These are phyloP conservation scores for Paracoccidioides lutzii DNA, from an alignment of 2,329 filamentous ascomycete genomes.

Conservation along the genomic window DNA sequence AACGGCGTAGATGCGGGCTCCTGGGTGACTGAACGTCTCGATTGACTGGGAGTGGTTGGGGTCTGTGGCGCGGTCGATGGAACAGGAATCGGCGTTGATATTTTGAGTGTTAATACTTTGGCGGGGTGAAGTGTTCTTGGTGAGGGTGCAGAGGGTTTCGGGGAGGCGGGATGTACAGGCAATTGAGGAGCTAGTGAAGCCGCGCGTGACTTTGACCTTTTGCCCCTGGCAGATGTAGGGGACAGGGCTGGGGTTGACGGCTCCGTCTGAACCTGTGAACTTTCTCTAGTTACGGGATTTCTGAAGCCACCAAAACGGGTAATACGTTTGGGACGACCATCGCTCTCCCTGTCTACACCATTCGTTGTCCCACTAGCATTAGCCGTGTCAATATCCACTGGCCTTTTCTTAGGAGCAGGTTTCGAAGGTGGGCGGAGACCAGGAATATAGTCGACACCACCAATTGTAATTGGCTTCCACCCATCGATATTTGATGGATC, in stretches of 20 bases:
- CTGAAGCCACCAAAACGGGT: constrained; percentile 10
- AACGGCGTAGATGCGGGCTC: constrained; percentile 11
- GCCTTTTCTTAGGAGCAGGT: constrained; percentile 19
- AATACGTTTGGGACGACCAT: constrained; percentile 6
- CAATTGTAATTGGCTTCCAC: constrained; percentile 25
- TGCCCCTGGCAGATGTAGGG: constrained; percentile 1
- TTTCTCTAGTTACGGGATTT: constrained; percentile 7
- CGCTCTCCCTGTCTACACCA: constrained; percentile 2
- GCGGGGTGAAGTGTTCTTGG: neutral
- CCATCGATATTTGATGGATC: constrained; percentile 30
- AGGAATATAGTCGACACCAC: constrained; percentile 27
- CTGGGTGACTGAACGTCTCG: constrained; percentile 8
- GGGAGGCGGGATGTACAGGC: constrained; percentile 15
- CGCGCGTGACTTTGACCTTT: constrained; percentile 7
- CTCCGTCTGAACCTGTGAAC: constrained; percentile 8
- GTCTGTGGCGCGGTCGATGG: constrained; percentile 1
- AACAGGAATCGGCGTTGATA: neutral
- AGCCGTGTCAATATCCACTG: neutral
- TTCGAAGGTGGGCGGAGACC: constrained; percentile 18
- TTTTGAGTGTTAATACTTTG: constrained; percentile 5
- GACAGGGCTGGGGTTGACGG: constrained; percentile 5
- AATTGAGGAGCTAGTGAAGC: constrained; percentile 6
- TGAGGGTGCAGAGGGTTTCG: constrained; percentile 2
- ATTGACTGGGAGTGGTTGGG: constrained; percentile 8
- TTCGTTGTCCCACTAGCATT: neutral